These are phyloP conservation scores for Babesia bigemina DNA, from an alignment of 169 alveolate species.

Conservation along the genomic window DNA sequence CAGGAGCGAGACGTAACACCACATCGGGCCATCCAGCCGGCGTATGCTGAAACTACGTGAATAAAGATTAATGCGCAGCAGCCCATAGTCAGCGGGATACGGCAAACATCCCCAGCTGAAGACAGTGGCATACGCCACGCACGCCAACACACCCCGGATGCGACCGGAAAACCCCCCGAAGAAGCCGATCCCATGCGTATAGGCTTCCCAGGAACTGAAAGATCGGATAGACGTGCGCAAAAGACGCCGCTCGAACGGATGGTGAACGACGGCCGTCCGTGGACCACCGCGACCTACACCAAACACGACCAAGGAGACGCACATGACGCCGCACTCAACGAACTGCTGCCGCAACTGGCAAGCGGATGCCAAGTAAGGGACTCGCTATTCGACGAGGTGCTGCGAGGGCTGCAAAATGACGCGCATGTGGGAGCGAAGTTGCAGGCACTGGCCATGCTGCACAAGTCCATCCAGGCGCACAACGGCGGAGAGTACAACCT, in stretches of 20 bases:
- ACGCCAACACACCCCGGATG: too few relatives aligned
- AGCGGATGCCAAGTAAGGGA: conserved; percentile 45
- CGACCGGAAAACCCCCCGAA: too few relatives aligned
- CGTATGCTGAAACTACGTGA: too few relatives aligned
- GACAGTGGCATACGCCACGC: too few relatives aligned
- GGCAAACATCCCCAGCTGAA: too few relatives aligned
- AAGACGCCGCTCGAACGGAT: not conserved
- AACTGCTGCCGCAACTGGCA: conserved; percentile 34
- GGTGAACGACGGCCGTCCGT: conserved; percentile 4
- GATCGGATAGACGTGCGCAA: not conserved
- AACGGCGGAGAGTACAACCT: conserved; percentile 12
- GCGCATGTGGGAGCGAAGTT: conserved; percentile 6
- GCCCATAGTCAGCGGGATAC: too few relatives aligned
- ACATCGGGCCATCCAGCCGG: too few relatives aligned
- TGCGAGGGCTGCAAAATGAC: conserved; percentile 27
- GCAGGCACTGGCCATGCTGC: conserved; percentile 35
- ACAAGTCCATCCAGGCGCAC: conserved; percentile 38
- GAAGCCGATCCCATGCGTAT: too few relatives aligned
- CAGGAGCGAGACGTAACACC: too few relatives aligned
- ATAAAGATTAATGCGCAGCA: too few relatives aligned
- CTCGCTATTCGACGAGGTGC: conserved; percentile 37
- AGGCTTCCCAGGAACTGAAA: too few relatives aligned
- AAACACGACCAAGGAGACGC: not conserved
- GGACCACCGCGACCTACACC: not conserved
- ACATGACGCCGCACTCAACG: conserved; percentile 19